These are phyloP conservation scores for Fraxinus latifolia DNA, from an alignment of 305 asterid genomes.

Conservation along the genomic window DNA sequence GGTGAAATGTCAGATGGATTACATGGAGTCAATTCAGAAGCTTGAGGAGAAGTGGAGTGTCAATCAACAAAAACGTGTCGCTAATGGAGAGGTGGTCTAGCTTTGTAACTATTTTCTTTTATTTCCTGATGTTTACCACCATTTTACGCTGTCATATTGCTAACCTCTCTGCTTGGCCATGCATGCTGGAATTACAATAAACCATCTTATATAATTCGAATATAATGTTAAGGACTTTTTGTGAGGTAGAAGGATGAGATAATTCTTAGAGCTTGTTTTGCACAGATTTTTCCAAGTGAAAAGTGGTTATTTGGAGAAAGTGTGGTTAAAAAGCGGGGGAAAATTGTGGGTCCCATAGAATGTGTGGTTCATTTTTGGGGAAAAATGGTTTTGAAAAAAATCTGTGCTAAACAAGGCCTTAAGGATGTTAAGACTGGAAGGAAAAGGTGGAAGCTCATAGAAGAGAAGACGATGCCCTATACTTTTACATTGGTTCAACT, in stretches of 20 bases:
- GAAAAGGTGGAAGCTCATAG: not conserved
- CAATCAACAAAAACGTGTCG: conserved; percentile 65
- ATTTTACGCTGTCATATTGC: not conserved
- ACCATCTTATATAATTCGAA: not conserved
- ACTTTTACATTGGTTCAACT: not conserved
- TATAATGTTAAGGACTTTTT: conserved; percentile 8
- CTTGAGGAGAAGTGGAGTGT: conserved; percentile 84
- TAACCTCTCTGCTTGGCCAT: not conserved
- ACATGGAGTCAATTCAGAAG: conserved; percentile 84
- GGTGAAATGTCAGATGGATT: conserved; percentile 89
- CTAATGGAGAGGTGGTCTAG: conserved; percentile 65
- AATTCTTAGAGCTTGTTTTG: not conserved
- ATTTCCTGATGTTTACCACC: not conserved
- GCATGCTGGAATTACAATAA: conserved; percentile 8
- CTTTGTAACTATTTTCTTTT: conserved; percentile 20
- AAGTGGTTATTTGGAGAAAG: not conserved
- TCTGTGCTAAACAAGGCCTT: not conserved
- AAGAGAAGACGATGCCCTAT: not conserved
- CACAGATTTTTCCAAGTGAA: not conserved
- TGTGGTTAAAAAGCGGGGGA: not conserved
- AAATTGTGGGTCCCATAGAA: not conserved
- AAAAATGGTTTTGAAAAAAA: not conserved
- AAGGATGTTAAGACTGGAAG: not conserved
- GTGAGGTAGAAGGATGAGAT: not conserved
- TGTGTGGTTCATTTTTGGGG: not conserved